A percentile compares a stretch with the other conserved stretches of the same genome.
phyloP scores from a whole-genome alignment of 2,329 filamentous ascomycete genomes.

The Fusarium chuoi region DNA sequence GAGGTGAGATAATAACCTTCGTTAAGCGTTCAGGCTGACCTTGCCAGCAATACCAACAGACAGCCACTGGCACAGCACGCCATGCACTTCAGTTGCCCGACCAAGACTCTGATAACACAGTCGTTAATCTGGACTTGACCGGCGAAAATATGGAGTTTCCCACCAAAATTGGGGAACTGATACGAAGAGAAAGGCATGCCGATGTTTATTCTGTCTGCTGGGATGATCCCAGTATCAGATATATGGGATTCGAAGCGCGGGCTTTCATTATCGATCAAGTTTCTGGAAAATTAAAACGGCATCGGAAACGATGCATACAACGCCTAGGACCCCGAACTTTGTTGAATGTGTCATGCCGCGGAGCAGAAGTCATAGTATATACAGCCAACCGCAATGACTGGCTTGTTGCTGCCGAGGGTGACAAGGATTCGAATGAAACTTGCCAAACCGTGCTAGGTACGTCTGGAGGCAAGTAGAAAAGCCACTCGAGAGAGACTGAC shows the following conservation, averaged over 20 bases:
- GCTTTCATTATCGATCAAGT: neutral
- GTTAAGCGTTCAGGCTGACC: neutral
- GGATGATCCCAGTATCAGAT: accelerated
- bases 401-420: accelerated
- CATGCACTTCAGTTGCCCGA: neutral
- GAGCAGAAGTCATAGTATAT: neutral
- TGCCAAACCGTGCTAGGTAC: accelerated
- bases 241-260: neutral
- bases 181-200: neutral
- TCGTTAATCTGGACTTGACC: neutral
- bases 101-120: accelerated
- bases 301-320: neutral
- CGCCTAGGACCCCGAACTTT: accelerated
- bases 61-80: neutral
- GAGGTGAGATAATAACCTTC: neutral
- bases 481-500: neutral
- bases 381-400: accelerated
- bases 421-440: accelerated
- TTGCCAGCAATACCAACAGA: neutral
- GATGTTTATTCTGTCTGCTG: neutral
- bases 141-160: accelerated
- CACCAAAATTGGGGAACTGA: accelerated
- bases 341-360: accelerated
- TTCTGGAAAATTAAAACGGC: neutral
- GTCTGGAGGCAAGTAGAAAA: neutral